Base-by-base conservation (phyloP, 139 green algal genomes). In the Pleodorina starrii region DNA sequence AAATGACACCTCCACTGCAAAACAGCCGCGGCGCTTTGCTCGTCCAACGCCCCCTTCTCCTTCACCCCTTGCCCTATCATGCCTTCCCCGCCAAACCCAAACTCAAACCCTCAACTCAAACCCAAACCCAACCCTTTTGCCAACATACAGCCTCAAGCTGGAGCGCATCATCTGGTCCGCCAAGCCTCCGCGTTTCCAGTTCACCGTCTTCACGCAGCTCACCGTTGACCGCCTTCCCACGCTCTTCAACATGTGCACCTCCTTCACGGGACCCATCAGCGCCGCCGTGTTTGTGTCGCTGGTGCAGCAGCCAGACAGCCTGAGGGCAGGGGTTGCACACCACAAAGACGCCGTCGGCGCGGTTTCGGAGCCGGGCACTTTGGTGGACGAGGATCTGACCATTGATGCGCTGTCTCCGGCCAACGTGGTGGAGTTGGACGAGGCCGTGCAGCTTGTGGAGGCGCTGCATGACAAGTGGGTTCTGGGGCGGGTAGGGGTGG, bases 151-250 rank as follows among this genome's bases (percentile, higher is more conserved):
- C 63, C 66, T 91, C 5, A 83, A 90, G 46, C 44, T 93, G 42
- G 85, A 93, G 48, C 19, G 12, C 29, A 54, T 91, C 29, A 63
- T 84, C 42, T 90, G 87, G 86, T 76, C 42, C 44, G 16, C 35
- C 5, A 77, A 73, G 29, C 76, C 83, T 1, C 75, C 43, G 0
- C 51, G 42, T 7, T 90, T 90, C 43, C 19, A 88, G 16, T 81
- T 93, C 83, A 91, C 90, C 10, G 73, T 93, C 42, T 72, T 93
- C 42, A 93, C 90, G 25, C 90, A 93, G 77, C 83, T 93, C 1
- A 91, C 90, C 3, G 14, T 91, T 29, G 82, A 93, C 77, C 83
- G 90, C 14, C 82, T 91, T 16, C 84, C 87, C 48, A 84, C 87
- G 14, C 90, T 93, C 23, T 89, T 89, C 76, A 91, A 91, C 46